phyloP scores from a whole-genome alignment of 371 early-diverging fungal species.

The Lichtheimia hyalospora region DNA sequence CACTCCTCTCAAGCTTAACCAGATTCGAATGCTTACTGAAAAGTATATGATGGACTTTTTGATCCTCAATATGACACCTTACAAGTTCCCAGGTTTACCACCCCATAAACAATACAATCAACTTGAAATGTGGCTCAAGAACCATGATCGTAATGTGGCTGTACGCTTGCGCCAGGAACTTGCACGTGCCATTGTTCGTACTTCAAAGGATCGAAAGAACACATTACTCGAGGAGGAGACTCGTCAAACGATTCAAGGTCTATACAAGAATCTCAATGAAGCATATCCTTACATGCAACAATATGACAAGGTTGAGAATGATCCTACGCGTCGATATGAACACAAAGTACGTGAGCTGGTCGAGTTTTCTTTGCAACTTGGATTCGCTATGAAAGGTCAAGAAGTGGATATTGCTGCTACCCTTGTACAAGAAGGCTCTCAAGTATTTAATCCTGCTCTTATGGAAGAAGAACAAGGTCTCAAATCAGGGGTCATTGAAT shows the following conservation, averaged over 20 bases:
- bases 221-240: neutral
- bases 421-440: conserved; percentile 34
- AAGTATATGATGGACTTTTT: conserved; percentile 57
- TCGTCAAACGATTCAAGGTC: neutral
- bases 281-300: conserved; percentile 28
- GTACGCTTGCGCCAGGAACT: conserved; percentile 29
- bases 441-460: conserved; percentile 28
- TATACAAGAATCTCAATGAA: conserved; percentile 18
- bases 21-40: conserved; percentile 59
- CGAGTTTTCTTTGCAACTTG: conserved; percentile 31
- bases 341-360: conserved; percentile 33
- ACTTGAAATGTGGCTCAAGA: conserved; percentile 18
- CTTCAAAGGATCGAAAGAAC: conserved; percentile 4
- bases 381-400: conserved; percentile 49
- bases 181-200: conserved; percentile 13
- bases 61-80: conserved; percentile 42
- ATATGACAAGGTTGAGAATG: conserved; percentile 19
- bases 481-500: conserved; percentile 32
- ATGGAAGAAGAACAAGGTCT: conserved; percentile 47
- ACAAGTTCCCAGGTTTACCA: conserved; percentile 31
- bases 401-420: conserved; percentile 40
- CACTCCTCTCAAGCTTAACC: conserved; percentile 40
- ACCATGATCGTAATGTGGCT: conserved; percentile 14
- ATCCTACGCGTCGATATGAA: conserved; percentile 23
- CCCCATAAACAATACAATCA: conserved; percentile 12